Percentiles rank a stretch among this genome's conserved stretches.
phyloP scores from a whole-genome alignment of 108 stramenopile genomes.

The Pseudonitzschia delicatissima region DNA sequence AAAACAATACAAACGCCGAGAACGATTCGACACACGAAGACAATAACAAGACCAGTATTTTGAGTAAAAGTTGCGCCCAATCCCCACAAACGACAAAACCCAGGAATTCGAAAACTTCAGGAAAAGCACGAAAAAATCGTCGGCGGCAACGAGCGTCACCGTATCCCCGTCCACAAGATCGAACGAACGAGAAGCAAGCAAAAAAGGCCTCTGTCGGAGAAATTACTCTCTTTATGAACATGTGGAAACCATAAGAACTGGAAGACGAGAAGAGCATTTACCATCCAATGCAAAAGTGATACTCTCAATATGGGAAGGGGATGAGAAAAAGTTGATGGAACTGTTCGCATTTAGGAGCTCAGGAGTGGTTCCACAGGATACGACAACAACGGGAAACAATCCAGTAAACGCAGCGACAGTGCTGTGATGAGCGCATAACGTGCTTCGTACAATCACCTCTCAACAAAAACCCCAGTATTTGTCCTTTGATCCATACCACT shows the following conservation, averaged over 20 bases:
- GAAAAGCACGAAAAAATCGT: constrained; percentile 10
- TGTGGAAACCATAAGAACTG: constrained; percentile 76
- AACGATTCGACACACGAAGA: background rate
- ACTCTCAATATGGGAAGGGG: too few species aligned
- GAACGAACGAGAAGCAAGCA: background rate
- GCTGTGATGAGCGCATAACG: too few species aligned
- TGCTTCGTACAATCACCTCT: too few species aligned
- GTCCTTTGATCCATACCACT: too few species aligned
- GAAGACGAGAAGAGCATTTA: background rate
- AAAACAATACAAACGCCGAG: constrained; percentile 1
- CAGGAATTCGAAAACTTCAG: background rate
- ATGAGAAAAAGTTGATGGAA: too few species aligned
- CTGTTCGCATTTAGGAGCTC: too few species aligned
- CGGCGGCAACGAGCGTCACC: constrained; percentile 13
- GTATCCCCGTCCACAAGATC: constrained; percentile 26
- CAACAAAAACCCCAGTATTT: too few species aligned
- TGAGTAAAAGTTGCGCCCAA: background rate
- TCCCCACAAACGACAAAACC: background rate
- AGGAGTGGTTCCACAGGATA: too few species aligned
- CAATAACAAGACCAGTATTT: background rate
- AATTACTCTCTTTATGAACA: constrained; percentile 73
- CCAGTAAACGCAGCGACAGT: too few species aligned
- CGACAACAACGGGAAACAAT: too few species aligned
- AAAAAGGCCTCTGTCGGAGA: constrained; percentile 53
- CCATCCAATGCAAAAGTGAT: too few species aligned